phyloP scores from a whole-genome alignment of 2,329 filamentous ascomycete species.

The Neofusicoccum umdonicola region DNA sequence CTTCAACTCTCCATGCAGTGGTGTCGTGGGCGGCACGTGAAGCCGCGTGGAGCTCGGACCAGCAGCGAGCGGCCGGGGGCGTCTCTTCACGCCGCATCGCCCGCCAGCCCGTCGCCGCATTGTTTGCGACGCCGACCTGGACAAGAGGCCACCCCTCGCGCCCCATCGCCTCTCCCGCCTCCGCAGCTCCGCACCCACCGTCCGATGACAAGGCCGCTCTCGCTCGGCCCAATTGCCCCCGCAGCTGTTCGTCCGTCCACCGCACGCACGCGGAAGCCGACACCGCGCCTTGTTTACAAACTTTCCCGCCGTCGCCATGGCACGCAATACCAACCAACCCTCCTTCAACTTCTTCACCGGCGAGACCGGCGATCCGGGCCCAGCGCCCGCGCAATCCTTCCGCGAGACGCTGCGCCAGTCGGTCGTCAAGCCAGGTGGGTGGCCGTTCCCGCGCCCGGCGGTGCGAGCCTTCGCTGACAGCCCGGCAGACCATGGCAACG shows the following conservation, averaged over 20 bases:
- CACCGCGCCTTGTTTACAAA: slow-evolving; percentile 6
- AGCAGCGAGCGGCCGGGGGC: neutral
- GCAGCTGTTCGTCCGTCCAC: neutral
- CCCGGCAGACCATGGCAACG: slow-evolving; percentile 50
- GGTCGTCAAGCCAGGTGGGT: slow-evolving; percentile 31
- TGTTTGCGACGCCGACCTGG: neutral
- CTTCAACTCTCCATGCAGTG: neutral
- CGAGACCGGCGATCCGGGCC: slow-evolving; percentile 39
- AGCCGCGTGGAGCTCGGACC: slow-evolving; percentile 1
- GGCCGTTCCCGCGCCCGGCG: neutral
- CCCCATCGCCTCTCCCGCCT: neutral
- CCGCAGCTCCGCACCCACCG: neutral
- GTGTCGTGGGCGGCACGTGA: neutral
- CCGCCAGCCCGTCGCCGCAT: neutral
- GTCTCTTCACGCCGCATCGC: slow-evolving; percentile 1
- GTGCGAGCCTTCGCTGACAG: slow-evolving; percentile 8
- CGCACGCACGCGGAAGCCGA: neutral
- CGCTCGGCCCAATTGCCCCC: neutral
- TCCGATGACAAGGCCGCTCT: neutral
- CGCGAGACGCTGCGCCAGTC: slow-evolving; percentile 47
- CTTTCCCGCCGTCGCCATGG: slow-evolving; percentile 14
- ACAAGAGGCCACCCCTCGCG: neutral
- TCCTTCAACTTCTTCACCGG: slow-evolving; percentile 50
- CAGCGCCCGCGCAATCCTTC: slow-evolving; percentile 33
- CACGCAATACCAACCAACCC: slow-evolving; percentile 36